phyloP scores from a whole-genome alignment of 495 filamentous ascomycete genomes.

The Penicillium paradoxum region DNA sequence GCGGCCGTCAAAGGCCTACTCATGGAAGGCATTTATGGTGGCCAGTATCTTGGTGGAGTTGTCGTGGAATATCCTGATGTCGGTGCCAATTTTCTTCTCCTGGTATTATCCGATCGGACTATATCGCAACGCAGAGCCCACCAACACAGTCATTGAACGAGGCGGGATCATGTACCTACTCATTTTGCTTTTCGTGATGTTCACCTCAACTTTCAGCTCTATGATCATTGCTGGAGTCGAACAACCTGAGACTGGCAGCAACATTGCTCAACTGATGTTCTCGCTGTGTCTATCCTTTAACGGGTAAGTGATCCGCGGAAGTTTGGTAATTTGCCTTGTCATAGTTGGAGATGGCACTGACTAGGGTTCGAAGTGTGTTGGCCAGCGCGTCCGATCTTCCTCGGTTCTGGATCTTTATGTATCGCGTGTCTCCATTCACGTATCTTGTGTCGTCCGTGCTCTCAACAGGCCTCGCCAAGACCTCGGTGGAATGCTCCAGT shows the following conservation, averaged over 20 bases:
- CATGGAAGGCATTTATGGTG: slow-evolving; percentile 78
- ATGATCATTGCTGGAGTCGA: slow-evolving; percentile 66
- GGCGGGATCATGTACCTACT: slow-evolving; percentile 63
- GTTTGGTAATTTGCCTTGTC: not conserved
- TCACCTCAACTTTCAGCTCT: slow-evolving; percentile 49
- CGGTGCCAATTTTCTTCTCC: slow-evolving; percentile 61
- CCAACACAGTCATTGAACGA: slow-evolving; percentile 52
- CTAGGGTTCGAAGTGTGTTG: slow-evolving; percentile 52
- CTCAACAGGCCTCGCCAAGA: slow-evolving; percentile 57
- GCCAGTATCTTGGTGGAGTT: slow-evolving; percentile 72
- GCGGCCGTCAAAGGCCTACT: slow-evolving; percentile 76
- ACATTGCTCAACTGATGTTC: slow-evolving; percentile 63
- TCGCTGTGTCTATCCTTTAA: slow-evolving; percentile 66
- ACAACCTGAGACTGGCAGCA: slow-evolving; percentile 59
- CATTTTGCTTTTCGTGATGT: slow-evolving; percentile 44
- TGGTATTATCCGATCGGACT: slow-evolving; percentile 84
- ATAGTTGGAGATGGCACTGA: slow-evolving; percentile 4
- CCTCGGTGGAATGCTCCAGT: slow-evolving; percentile 50
- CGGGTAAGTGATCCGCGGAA: slow-evolving; percentile 29
- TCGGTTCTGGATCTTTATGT: slow-evolving; percentile 83
- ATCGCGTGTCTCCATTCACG: slow-evolving; percentile 69
- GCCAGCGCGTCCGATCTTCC: slow-evolving; percentile 57
- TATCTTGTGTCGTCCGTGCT: slow-evolving; percentile 64
- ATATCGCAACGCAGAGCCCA: slow-evolving; percentile 60
- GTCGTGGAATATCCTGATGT: slow-evolving; percentile 68